phyloP scores from a whole-genome alignment of 1,284 basidiomycete genomes.

The Omphalotus olearius region DNA sequence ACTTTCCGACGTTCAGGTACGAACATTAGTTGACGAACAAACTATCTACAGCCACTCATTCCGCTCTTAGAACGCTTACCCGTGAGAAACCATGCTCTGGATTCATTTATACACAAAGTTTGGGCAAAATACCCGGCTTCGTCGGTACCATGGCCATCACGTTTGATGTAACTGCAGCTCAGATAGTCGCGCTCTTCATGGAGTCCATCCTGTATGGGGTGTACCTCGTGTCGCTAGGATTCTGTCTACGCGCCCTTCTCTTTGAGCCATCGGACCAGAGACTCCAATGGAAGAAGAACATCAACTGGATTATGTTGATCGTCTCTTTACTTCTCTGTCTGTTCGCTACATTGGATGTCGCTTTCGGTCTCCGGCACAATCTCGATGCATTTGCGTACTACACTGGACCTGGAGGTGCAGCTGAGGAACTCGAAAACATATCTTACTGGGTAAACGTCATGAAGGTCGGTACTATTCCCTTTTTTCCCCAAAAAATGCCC shows the following conservation, averaged over 20 bases:
- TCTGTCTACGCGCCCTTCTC: conserved; percentile 2
- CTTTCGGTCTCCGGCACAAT: neutral
- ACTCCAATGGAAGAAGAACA: neutral
- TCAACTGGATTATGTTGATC: conserved; percentile 10
- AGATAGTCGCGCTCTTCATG: conserved; percentile 21
- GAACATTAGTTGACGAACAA: too few relatives aligned
- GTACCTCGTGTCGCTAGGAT: conserved; percentile 14
- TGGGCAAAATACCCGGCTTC: too few relatives aligned
- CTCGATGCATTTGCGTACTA: conserved; percentile 13
- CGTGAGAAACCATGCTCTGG: too few relatives aligned
- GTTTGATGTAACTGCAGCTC: conserved; percentile 12
- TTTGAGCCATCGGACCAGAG: too few relatives aligned
- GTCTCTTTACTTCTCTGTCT: conserved; percentile 9
- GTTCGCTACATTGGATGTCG: conserved; percentile 7
- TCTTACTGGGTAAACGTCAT: conserved; percentile 12
- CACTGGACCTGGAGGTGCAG: conserved; percentile 10
- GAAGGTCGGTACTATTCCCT: conserved; percentile 7
- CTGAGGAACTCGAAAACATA: neutral
- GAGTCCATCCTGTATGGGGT: conserved; percentile 17
- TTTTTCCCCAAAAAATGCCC: neutral
- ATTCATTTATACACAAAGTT: too few relatives aligned
- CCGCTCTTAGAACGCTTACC: too few relatives aligned
- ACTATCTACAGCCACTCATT: too few relatives aligned
- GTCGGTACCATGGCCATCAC: neutral
- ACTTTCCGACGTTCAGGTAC: too few relatives aligned